phyloP scores from a whole-genome alignment of 192 early-diverging fungal species.

The Coemansia brasiliensis region DNA sequence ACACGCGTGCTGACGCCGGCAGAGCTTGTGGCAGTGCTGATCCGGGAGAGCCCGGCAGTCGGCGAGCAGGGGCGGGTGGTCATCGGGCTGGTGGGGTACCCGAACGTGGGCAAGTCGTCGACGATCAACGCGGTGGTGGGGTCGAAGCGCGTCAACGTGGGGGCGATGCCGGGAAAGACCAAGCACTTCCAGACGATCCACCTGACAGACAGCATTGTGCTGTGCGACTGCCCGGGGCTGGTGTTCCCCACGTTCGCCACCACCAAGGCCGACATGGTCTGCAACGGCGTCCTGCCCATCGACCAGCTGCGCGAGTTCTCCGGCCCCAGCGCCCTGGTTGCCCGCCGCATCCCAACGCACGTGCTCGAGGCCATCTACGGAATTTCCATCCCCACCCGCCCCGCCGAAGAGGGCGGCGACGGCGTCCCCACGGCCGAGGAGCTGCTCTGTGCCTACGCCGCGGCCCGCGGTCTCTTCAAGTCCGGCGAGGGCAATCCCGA shows the following conservation, averaged over 20 bases:
- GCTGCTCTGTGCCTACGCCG: slow-evolving; percentile 87
- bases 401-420: slow-evolving; percentile 71
- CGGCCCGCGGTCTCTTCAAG: slow-evolving; percentile 89
- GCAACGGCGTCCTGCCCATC: slow-evolving; percentile 97
- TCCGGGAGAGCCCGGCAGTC: slow-evolving; percentile 58
- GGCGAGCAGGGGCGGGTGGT: slow-evolving; percentile 61
- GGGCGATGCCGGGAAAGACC: slow-evolving; percentile 97
- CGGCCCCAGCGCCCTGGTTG: slow-evolving; percentile 81
- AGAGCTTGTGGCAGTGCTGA: slow-evolving; percentile 69
- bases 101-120: slow-evolving; percentile 99
- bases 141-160: slow-evolving; percentile 90
- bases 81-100: slow-evolving; percentile 98
- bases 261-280: slow-evolving; percentile 97
- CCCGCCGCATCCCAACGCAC: slow-evolving; percentile 79
- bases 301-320: slow-evolving; percentile 96
- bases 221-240: slow-evolving; percentile 99
- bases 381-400: slow-evolving; percentile 77
- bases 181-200: slow-evolving; percentile 99
- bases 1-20: slow-evolving; percentile 64
- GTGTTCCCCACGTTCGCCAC: slow-evolving; percentile 99
- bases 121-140: slow-evolving; percentile 98
- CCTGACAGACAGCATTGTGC: slow-evolving; percentile 76
- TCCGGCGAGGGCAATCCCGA: slow-evolving; percentile 95
- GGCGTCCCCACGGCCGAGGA: slow-evolving; percentile 87
- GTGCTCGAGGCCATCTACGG: slow-evolving; percentile 92